Percentiles rank a stretch among this genome's conserved stretches.
Conservation (phyloP, 495 filamentous ascomycete species). For the Daldinia caldariorum region DNA sequence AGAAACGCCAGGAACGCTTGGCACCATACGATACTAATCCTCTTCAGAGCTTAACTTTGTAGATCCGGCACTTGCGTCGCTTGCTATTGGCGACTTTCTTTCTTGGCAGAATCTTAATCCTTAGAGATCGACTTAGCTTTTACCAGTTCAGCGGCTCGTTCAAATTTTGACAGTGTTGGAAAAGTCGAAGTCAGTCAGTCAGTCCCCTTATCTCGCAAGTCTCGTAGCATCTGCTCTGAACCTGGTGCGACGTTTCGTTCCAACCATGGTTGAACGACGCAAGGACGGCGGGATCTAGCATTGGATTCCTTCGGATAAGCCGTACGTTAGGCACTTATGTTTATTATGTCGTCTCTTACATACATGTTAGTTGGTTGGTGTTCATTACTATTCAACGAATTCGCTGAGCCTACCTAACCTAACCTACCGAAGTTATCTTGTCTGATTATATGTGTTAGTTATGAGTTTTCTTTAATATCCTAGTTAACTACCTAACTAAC, state of each 20-base stretch:
- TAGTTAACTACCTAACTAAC: too few relatives aligned
- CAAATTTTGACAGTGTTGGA: constrained; percentile 18
- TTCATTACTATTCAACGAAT: too few relatives aligned
- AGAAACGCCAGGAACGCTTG: constrained; percentile 28
- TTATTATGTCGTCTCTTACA: too few relatives aligned
- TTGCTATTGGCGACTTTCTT: constrained; percentile 25
- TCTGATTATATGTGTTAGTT: not conserved
- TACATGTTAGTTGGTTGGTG: too few relatives aligned
- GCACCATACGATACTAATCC: constrained; percentile 30
- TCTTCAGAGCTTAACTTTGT: constrained; percentile 20
- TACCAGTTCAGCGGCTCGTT: constrained; percentile 32
- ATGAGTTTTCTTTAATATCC: not conserved
- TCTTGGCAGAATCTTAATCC: constrained; percentile 25
- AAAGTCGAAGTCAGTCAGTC: too few relatives aligned
- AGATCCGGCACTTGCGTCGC: constrained; percentile 29
- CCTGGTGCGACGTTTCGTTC: constrained; percentile 28
- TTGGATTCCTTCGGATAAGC: not conserved
- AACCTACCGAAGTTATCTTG: not conserved
- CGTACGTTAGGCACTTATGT: not conserved
- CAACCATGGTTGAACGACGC: constrained; percentile 7
- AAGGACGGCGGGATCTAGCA: constrained; percentile 6
- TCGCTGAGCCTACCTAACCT: not conserved
- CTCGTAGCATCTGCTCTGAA: not conserved
- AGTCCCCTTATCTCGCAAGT: constrained; percentile 24
- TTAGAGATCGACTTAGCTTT: constrained; percentile 33